Conservation (phyloP, 495 filamentous ascomycete species). For the Xylaria acuta region DNA sequence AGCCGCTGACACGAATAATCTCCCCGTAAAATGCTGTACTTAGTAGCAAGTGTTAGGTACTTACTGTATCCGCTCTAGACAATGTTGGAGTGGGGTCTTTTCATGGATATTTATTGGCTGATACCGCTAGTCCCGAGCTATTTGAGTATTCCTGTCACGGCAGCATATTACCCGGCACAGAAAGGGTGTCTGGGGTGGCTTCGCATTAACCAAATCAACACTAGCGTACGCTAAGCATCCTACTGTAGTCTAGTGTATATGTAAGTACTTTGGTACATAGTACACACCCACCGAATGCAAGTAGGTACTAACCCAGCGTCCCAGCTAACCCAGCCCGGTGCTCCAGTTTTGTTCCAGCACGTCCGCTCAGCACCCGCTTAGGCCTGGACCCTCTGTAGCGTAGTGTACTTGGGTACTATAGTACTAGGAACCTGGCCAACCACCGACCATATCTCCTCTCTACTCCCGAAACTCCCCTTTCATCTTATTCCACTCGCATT, state of each 20-base stretch:
- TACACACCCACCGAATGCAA: not conserved
- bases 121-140: not conserved
- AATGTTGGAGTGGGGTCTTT: not conserved
- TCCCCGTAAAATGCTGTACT: not conserved
- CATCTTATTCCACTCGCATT: slow-evolving; percentile 22
- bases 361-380: not conserved
- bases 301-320: not conserved
- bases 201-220: slow-evolving; percentile 18
- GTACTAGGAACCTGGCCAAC: slow-evolving; percentile 15
- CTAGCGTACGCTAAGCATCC: slow-evolving; percentile 9
- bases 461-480: slow-evolving; percentile 24
- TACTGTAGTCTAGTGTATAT: slow-evolving; percentile 1
- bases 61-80: slow-evolving; percentile 16
- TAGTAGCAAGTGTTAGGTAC: not conserved
- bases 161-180: slow-evolving; percentile 18
- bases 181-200: slow-evolving; percentile 14
- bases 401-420: not conserved
- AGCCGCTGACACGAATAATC: not conserved
- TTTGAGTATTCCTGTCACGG: slow-evolving; percentile 27
- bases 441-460: slow-evolving; percentile 28
- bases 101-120: not conserved
- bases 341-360: slow-evolving; percentile 6
- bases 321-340: not conserved
- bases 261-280: no score
- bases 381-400: not conserved